A percentile compares a stretch with the other conserved stretches of the same genome.
Evolutionary conservation across 257 asterid genomes (phyloP).

Genomic region (Solanum rostratum): DNA sequence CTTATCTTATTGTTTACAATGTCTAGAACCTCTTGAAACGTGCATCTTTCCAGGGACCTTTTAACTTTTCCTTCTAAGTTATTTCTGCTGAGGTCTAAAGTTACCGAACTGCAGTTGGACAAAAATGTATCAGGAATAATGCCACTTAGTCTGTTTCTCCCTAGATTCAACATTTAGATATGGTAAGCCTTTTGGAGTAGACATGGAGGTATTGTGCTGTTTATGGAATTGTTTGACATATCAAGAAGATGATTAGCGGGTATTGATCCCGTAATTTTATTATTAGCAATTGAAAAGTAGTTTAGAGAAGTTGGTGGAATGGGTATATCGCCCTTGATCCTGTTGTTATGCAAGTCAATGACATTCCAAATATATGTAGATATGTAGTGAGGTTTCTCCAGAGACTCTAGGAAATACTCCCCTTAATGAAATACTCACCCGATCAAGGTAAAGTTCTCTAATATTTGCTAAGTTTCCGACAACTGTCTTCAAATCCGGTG

Average conservation of each 20-base stretch:
- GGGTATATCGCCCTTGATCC: slow-evolving; percentile 17
- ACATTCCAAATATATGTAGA: not conserved
- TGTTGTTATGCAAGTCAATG: slow-evolving; percentile 25
- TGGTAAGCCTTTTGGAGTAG: not conserved
- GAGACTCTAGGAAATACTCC: slow-evolving; percentile 1
- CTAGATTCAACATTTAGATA: not conserved
- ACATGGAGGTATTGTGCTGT: not conserved
- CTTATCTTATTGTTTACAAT: not conserved
- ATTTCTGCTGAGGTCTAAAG: not conserved
- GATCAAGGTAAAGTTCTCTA: not conserved
- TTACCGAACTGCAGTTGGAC: not conserved
- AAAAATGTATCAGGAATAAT: not conserved
- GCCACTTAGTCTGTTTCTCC: not conserved
- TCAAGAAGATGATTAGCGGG: not conserved
- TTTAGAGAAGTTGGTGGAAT: not conserved
- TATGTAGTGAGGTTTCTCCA: slow-evolving; percentile 8
- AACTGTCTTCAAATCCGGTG: too few relatives aligned
- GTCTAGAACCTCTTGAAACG: not conserved
- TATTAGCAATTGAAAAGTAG: slow-evolving; percentile 3
- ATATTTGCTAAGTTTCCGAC: too few relatives aligned
- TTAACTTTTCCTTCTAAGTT: not conserved
- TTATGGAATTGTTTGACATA: not conserved
- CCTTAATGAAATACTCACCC: too few relatives aligned
- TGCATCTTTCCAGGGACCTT: not conserved
- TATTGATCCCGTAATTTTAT: not conserved